phyloP scores from a whole-genome alignment of 1,139 yeast species.

The Candida pseudoviswanathii region DNA sequence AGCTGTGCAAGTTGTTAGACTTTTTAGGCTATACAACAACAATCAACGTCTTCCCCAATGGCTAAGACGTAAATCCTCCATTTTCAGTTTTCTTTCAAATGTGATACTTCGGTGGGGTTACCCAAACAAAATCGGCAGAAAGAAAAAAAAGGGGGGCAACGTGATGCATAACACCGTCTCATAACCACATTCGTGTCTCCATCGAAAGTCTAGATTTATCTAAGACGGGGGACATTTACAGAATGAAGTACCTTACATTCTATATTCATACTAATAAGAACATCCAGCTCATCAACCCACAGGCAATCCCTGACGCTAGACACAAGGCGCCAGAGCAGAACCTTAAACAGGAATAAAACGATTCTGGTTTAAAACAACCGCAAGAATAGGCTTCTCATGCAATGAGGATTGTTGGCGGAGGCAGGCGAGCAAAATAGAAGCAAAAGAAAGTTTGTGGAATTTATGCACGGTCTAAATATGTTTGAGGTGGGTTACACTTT shows the following conservation, averaged over 20 bases:
- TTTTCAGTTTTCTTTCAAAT: too few relatives aligned
- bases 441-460: neutral
- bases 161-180: neutral
- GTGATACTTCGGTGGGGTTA: too few relatives aligned
- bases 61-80: too few relatives aligned
- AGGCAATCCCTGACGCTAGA: neutral
- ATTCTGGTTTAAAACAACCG: neutral
- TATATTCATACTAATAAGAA: neutral
- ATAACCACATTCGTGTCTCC: neutral
- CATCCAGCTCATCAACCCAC: neutral
- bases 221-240: neutral
- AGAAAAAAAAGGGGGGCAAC: neutral
- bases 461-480: neutral
- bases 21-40: too few relatives aligned
- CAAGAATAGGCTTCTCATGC: neutral
- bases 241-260: constrained; percentile 2
- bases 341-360: neutral
- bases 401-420: neutral
- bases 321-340: neutral
- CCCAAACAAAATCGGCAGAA: neutral
- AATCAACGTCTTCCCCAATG: too few relatives aligned
- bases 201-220: constrained; percentile 1
- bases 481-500: neutral
- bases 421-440: neutral
- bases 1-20: too few relatives aligned